Conservation (phyloP, 192 early-diverging fungal species). For the Pecoramyces ruminantium region DNA sequence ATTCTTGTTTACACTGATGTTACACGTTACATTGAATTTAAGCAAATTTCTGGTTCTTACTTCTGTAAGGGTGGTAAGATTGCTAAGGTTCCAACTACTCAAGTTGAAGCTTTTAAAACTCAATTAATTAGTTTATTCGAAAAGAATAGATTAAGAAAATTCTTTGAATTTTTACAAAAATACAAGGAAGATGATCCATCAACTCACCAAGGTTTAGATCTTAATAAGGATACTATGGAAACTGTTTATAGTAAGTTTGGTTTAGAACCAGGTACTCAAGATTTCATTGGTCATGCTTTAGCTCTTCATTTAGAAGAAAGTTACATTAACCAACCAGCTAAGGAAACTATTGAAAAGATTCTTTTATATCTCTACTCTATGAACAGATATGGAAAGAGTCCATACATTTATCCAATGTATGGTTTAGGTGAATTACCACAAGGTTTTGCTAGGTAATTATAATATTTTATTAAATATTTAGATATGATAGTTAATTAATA, state of each 20-base stretch:
- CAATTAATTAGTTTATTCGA: not conserved
- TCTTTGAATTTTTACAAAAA: slow-evolving; percentile 55
- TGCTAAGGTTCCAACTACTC: slow-evolving; percentile 80
- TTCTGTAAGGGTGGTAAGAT: slow-evolving; percentile 81
- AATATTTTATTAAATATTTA: too few species aligned
- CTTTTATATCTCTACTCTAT: slow-evolving; percentile 84
- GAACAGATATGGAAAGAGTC: slow-evolving; percentile 81
- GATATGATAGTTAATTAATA: not conserved
- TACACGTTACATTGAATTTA: slow-evolving; percentile 95
- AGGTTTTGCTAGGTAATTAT: slow-evolving; percentile 72
- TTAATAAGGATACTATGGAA: slow-evolving; percentile 56
- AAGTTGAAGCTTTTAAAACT: not conserved
- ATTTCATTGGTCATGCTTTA: slow-evolving; percentile 95
- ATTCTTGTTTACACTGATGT: slow-evolving; percentile 97
- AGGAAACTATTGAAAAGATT: slow-evolving; percentile 77
- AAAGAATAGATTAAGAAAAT: not conserved
- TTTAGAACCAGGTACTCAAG: slow-evolving; percentile 86
- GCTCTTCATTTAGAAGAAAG: slow-evolving; percentile 86
- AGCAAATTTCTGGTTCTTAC: slow-evolving; percentile 82
- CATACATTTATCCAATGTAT: slow-evolving; percentile 97
- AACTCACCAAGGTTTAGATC: slow-evolving; percentile 67
- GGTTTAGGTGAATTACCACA: slow-evolving; percentile 97
- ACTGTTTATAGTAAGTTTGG: slow-evolving; percentile 81
- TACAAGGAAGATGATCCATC: slow-evolving; percentile 67
- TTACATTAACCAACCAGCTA: slow-evolving; percentile 44